Conservation (phyloP, 148 eudicot species). For the Camellia granthamiana region DNA sequence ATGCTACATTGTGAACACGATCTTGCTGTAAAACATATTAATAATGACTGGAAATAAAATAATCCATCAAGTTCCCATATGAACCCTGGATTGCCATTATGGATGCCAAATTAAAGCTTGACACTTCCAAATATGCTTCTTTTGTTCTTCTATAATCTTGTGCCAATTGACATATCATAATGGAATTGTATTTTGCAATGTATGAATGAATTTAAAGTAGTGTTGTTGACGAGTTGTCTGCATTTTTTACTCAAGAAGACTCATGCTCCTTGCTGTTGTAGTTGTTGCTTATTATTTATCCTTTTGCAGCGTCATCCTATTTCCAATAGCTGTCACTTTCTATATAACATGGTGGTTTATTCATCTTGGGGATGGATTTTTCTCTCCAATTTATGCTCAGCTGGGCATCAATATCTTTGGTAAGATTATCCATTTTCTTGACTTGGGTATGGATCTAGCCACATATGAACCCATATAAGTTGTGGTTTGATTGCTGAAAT, state of each 20-base stretch:
- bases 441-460: background rate
- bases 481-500: background rate
- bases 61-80: background rate
- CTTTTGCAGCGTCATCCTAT: conserved; percentile 37
- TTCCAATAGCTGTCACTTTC: conserved; percentile 39
- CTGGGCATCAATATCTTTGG: conserved; percentile 39
- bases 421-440: conserved; percentile 11
- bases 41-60: background rate
- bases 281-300: background rate
- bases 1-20: background rate
- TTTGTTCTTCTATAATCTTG: no score
- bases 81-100: background rate
- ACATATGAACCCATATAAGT: no score
- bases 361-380: conserved; percentile 36
- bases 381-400: conserved; percentile 37
- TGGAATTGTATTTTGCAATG: background rate
- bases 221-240: no score
- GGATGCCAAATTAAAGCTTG: no score
- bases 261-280: background rate
- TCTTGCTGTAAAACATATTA: background rate
- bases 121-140: no score
- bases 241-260: no score
- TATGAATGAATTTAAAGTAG: background rate
- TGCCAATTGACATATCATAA: no score
- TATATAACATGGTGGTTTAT: conserved; percentile 42